Evolutionary conservation across 1,284 basidiomycete genomes (phyloP).

Genomic region (Leccinum fuscescens): DNA sequence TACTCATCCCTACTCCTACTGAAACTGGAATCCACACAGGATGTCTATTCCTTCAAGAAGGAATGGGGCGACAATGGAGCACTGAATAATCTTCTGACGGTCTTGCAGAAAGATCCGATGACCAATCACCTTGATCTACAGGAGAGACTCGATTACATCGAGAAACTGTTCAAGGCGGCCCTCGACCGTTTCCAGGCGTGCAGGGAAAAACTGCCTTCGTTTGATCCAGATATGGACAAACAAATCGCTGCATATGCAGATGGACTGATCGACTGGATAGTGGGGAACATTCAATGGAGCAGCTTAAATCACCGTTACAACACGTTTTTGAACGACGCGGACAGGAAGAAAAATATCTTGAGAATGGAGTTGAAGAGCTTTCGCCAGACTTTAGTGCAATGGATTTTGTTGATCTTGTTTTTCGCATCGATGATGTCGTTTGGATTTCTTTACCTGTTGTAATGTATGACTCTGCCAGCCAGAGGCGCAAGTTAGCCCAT

Average conservation of each 20-base stretch:
- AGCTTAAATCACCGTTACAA: conserved; percentile 28
- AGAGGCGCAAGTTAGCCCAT: not conserved
- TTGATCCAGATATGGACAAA: conserved; percentile 15
- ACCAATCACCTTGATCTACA: conserved; percentile 21
- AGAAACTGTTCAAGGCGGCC: conserved; percentile 16
- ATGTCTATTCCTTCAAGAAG: conserved; percentile 33
- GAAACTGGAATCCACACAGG: conserved; percentile 14
- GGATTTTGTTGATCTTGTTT: conserved; percentile 8
- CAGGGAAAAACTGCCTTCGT: conserved; percentile 21
- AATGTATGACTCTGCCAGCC: not conserved
- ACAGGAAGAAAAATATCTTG: conserved; percentile 25
- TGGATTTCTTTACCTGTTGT: conserved; percentile 8
- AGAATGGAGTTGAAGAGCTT: conserved; percentile 14
- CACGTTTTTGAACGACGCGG: conserved; percentile 21
- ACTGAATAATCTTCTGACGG: conserved; percentile 27
- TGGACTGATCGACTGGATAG: conserved; percentile 29
- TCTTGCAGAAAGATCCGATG: conserved; percentile 21
- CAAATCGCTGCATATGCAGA: conserved; percentile 25
- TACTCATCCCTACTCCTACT: not conserved
- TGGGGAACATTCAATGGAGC: conserved; percentile 33
- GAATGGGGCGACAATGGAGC: conserved; percentile 29
- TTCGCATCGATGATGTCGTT: conserved; percentile 11
- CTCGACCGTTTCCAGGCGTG: conserved; percentile 24
- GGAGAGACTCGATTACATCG: conserved; percentile 17
- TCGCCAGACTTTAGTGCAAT: conserved; percentile 3